A percentile compares a stretch with the other conserved stretches of the same genome.
phyloP scores from a whole-genome alignment of 2,329 filamentous ascomycete genomes.

The Calonectria hawksworthii region DNA sequence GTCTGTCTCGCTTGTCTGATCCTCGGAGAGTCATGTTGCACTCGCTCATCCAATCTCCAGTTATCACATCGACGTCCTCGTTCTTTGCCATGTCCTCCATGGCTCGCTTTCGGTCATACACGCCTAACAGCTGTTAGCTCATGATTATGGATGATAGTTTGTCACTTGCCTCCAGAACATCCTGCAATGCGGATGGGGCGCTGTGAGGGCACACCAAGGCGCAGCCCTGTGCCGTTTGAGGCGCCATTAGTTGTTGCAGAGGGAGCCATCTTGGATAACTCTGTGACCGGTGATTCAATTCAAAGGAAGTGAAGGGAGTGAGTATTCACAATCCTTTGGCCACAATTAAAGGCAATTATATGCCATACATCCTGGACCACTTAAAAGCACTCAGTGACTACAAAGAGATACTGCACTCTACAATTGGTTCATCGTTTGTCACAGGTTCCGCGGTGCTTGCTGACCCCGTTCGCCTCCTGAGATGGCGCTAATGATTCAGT shows the following conservation, averaged over 20 bases:
- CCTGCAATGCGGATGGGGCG: conserved; percentile 47
- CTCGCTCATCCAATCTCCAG: conserved; percentile 51
- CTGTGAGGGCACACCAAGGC: conserved; percentile 32
- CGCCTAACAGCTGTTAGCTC: conserved; percentile 41
- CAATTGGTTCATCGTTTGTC: conserved; percentile 1
- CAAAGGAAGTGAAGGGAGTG: neutral
- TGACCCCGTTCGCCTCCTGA: neutral
- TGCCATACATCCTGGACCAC: conserved; percentile 16
- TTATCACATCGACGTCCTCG: conserved; percentile 48
- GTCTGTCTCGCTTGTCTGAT: conserved; percentile 45
- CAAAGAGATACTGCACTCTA: neutral
- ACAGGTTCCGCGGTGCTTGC: conserved; percentile 15
- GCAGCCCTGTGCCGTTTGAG: conserved; percentile 24
- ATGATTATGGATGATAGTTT: too few relatives aligned
- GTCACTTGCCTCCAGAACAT: conserved; percentile 43
- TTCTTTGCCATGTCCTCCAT: conserved; percentile 45
- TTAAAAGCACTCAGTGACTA: neutral
- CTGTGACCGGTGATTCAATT: neutral
- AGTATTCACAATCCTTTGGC: neutral
- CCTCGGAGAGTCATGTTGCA: conserved; percentile 48
- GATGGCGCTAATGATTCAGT: conserved; percentile 34
- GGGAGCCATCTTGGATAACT: conserved; percentile 34
- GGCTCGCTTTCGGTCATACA: conserved; percentile 51
- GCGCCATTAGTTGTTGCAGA: conserved; percentile 24
- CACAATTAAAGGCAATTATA: neutral